Base-by-base conservation (phyloP, 495 filamentous ascomycete genomes). In the Zalerion maritima region DNA sequence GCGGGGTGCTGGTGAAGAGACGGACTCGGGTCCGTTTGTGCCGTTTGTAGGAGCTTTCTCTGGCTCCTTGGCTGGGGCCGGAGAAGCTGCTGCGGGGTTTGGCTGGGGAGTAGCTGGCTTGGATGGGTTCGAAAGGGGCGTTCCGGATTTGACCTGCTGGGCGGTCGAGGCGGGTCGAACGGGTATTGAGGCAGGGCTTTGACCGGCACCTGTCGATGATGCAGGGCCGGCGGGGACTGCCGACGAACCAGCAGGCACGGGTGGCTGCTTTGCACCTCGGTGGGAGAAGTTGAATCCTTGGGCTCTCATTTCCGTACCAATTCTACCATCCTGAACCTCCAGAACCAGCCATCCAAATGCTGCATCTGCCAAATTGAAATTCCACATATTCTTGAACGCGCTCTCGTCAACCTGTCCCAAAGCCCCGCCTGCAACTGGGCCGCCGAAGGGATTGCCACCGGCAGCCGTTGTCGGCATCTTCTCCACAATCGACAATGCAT, bases 301-400 rank as follows among this genome's bases (percentile, higher is more conserved):
- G 8, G 89, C 91, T 37, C 83, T 71, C 87, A 96, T 99, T 54
- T 96, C 89, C 1, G 89, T 96, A 7, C 84, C 89, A 41, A 99
- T 99, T 23, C 91, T 68, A 14, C 89, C 89, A 45, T 75, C 75
- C 46, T 96, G 86, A 24, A 99, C 72, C 42, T 99, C 89, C 34
- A 99, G 58, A 10, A 96, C 85, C 28, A 99, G 62, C 64, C 79
- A 96, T 25, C 89, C 89, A 49, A 94, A 99, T 8, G 89, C 91
- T 20, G 89, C 89, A 58, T 99, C 89, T 13, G 89, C 89, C 28
- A 99, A 57, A 51, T 99, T 99, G 60, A 99, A 99, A 57, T 99
- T 99, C 89, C 89, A 99, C 91, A 96, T 96, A 45, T 99, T 99
- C 64, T 99, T 99, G 64, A 99, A 99, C 0, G 89, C 89, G 39